Evolutionary conservation across 2,329 filamentous ascomycete genomes (phyloP).

Genomic region (Penicillium janthinellum): DNA sequence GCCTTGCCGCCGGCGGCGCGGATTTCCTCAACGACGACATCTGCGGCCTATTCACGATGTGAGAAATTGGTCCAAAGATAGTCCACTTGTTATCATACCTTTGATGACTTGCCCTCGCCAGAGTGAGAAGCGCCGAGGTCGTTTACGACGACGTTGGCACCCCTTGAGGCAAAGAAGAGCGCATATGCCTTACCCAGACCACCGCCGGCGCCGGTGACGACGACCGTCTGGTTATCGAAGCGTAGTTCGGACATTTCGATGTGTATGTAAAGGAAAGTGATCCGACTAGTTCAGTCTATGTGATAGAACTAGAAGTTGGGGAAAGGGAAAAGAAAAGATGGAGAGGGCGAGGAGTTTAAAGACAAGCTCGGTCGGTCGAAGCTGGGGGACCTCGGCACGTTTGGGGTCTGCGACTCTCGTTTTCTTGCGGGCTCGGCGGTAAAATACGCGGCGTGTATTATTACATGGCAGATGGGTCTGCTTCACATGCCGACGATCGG

Average conservation of each 20-base stretch:
- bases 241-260: constrained; percentile 67
- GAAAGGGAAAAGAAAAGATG: constrained; percentile 21
- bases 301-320: constrained; percentile 22
- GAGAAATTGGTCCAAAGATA: constrained; percentile 30
- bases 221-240: constrained; percentile 86
- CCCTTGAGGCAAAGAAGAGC: constrained; percentile 86
- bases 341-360: constrained; percentile 31
- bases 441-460: constrained; percentile 21
- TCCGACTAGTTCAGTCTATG: constrained; percentile 19
- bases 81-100: constrained; percentile 56
- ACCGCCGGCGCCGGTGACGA: constrained; percentile 83
- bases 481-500: constrained; percentile 40
- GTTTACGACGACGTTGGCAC: constrained; percentile 94
- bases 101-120: constrained; percentile 83
- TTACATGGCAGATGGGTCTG: constrained; percentile 29
- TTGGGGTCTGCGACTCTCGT: constrained; percentile 3
- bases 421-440: background rate
- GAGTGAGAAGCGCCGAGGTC: constrained; percentile 92
- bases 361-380: constrained; percentile 33
- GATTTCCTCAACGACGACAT: constrained; percentile 53
- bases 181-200: constrained; percentile 82
- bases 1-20: constrained; percentile 89
- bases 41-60: constrained; percentile 59
- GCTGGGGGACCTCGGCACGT: constrained; percentile 39
- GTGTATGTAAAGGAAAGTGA: constrained; percentile 18